A percentile compares a stretch with the other conserved stretches of the same genome.
Evolutionary conservation across 225 moss, liverwort and hornwort genomes (phyloP).

Genomic region (Rhytidiadelphus loreus): DNA sequence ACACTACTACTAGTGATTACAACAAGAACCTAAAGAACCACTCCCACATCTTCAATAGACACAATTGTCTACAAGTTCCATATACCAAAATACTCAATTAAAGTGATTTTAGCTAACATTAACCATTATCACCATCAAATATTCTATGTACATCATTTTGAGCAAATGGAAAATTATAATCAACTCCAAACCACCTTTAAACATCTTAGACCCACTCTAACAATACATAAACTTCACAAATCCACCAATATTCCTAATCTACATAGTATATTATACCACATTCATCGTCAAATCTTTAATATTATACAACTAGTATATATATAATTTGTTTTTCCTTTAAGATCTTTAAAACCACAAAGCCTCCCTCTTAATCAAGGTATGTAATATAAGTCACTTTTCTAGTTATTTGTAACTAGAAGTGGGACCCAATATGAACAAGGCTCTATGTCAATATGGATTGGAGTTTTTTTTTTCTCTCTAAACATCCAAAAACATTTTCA

Average conservation of each 20-base stretch:
- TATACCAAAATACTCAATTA: not conserved
- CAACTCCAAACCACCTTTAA: not conserved
- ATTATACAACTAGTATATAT: not conserved
- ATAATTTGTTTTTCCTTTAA: not conserved
- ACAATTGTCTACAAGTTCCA: not conserved
- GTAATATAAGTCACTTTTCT: not conserved
- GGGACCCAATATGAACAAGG: not conserved
- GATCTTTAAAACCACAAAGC: not conserved
- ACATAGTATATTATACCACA: not conserved
- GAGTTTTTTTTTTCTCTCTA: not conserved
- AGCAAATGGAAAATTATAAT: not conserved
- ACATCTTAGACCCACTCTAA: not conserved
- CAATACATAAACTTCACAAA: not conserved
- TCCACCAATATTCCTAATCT: not conserved
- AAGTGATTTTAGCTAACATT: not conserved
- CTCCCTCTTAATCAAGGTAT: not conserved
- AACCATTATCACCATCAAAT: not conserved
- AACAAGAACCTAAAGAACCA: rapidly evolving
- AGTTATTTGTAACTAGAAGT: not conserved
- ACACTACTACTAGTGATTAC: not conserved
- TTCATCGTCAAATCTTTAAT: not conserved
- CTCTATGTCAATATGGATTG: not conserved
- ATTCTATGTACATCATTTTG: rapidly evolving
- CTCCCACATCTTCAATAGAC: not conserved
- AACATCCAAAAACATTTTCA: not conserved